phyloP scores from a whole-genome alignment of 257 asterid genomes.

The Jasminum sambac region DNA sequence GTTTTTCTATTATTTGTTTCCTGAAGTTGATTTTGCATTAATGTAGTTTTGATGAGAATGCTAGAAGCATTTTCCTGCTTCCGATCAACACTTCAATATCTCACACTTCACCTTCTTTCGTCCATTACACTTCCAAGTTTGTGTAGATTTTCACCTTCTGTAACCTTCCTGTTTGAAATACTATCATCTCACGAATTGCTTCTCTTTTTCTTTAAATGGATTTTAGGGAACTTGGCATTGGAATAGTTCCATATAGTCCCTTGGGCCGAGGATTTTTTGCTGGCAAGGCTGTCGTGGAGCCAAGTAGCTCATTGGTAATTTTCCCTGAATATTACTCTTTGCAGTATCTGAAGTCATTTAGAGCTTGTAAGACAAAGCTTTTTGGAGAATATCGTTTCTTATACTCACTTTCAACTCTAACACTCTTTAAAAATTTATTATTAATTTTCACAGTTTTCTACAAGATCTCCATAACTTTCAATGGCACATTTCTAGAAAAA shows the following conservation, averaged over 20 bases:
- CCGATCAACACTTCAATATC: not conserved
- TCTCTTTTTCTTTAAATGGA: slow-evolving; percentile 2
- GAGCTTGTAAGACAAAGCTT: no score
- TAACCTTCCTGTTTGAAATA: not conserved
- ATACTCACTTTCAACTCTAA: no score
- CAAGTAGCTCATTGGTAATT: slow-evolving; percentile 45
- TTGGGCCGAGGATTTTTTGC: slow-evolving; percentile 53
- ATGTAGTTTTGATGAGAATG: not conserved
- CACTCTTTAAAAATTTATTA: no score
- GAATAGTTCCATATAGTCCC: slow-evolving; percentile 63
- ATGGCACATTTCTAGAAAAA: no score
- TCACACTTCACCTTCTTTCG: not conserved
- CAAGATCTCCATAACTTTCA: no score
- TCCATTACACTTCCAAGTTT: not conserved
- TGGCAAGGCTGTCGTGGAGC: slow-evolving; percentile 48
- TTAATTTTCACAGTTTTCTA: no score
- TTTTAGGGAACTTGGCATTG: slow-evolving; percentile 62
- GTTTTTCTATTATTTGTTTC: not conserved
- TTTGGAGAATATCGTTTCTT: no score
- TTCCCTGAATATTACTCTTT: not conserved
- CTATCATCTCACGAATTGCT: not conserved
- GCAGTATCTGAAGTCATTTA: not conserved
- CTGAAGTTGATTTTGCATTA: slow-evolving; percentile 2
- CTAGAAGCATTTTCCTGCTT: not conserved
- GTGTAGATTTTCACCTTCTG: not conserved